Evolutionary conservation across 208 protist species (phyloP).

Genomic region (Porcisia hertigi): DNA sequence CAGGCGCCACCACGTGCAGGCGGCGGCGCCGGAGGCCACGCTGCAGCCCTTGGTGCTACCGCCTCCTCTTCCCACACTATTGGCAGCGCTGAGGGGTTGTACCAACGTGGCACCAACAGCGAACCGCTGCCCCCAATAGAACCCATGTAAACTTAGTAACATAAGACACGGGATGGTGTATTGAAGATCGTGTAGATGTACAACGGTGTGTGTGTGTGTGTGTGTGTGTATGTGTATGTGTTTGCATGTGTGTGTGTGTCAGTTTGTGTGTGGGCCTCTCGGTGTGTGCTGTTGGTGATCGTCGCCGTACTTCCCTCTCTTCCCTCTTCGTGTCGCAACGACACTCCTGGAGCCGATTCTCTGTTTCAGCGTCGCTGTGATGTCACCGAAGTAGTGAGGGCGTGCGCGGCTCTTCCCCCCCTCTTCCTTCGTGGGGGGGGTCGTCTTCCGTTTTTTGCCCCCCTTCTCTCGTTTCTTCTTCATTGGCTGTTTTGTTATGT

Average conservation of each 20-base stretch:
- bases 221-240: constrained; percentile 7
- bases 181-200: background rate
- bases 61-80: background rate
- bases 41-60: background rate
- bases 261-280: background rate
- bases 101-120: constrained; percentile 33
- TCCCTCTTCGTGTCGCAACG: background rate
- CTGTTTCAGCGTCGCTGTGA: background rate
- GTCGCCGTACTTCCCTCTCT: background rate
- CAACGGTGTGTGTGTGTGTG: too few species aligned
- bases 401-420: background rate
- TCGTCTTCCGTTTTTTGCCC: background rate
- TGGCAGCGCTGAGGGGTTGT: constrained; percentile 12
- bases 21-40: background rate
- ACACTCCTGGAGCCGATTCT: background rate
- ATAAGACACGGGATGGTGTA: too few species aligned
- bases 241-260: background rate
- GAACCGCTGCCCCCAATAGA: constrained; percentile 33
- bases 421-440: background rate
- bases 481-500: background rate
- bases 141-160: constrained; percentile 9
- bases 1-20: constrained; percentile 30
- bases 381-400: background rate
- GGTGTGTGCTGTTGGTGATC: background rate
- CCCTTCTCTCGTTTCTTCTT: constrained; percentile 10